Evolutionary conservation across 805 yeast species (phyloP).

Genomic region (Yarrowia sp.): DNA sequence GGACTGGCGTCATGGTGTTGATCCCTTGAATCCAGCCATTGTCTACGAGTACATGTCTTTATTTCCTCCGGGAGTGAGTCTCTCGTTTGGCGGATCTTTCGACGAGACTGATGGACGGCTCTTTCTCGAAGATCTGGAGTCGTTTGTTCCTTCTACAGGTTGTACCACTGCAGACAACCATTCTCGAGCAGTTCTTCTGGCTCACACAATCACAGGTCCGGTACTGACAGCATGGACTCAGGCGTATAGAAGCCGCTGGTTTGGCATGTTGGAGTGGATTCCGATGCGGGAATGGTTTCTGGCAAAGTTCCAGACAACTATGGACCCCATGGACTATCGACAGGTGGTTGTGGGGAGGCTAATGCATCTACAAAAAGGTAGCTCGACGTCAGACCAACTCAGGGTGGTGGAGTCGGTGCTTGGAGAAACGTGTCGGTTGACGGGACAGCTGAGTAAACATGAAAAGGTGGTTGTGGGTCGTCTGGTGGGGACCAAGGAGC

Average conservation of each 20-base stretch:
- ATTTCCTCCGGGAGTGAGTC: background rate
- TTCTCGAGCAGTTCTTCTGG: slow-evolving; percentile 1
- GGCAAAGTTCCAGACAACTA: slow-evolving; percentile 12
- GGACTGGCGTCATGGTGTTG: background rate
- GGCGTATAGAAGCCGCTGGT: slow-evolving; percentile 5
- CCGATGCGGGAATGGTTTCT: slow-evolving; percentile 8
- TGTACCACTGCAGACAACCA: background rate
- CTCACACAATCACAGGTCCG: background rate
- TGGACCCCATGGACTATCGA: slow-evolving; percentile 17
- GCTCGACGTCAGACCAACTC: background rate
- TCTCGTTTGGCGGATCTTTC: background rate
- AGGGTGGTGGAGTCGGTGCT: background rate
- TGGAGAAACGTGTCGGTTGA: background rate
- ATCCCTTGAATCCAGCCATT: slow-evolving; percentile 8
- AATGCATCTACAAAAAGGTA: background rate
- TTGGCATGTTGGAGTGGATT: slow-evolving; percentile 14
- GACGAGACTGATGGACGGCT: slow-evolving; percentile 14
- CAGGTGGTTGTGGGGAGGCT: slow-evolving; percentile 2
- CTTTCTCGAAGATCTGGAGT: slow-evolving; percentile 6
- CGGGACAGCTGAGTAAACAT: background rate
- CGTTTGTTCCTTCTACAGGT: background rate
- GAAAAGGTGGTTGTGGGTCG: background rate
- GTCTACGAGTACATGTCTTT: slow-evolving; percentile 12
- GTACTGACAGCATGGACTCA: background rate
- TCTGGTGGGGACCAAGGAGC: background rate